phyloP scores from a whole-genome alignment of 208 protist species.

The Trypanosoma conorhini region DNA sequence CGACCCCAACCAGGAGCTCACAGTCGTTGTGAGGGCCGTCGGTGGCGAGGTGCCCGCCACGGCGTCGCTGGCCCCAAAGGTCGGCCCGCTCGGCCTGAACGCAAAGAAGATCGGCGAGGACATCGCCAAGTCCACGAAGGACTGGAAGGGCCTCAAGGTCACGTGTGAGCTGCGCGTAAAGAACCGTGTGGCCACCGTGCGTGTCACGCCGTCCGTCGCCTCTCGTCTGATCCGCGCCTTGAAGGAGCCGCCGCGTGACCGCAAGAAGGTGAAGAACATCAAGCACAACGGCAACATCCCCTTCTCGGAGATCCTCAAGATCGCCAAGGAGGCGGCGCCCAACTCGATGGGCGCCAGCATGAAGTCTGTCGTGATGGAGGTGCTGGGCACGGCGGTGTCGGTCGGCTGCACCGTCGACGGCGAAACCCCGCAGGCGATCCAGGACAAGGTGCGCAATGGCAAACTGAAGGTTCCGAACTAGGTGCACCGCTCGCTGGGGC shows the following conservation, averaged over 20 bases:
- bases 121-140: constrained; percentile 98
- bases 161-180: constrained; percentile 98
- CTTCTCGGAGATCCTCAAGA: constrained; percentile 97
- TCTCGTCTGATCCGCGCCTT: constrained; percentile 98
- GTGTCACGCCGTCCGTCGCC: constrained; percentile 97
- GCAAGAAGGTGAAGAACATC: constrained; percentile 99
- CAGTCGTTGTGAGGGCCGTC: constrained; percentile 96
- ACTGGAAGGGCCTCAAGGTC: constrained; percentile 99
- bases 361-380: constrained; percentile 97
- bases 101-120: constrained; percentile 99
- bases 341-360: constrained; percentile 96
- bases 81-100: constrained; percentile 99
- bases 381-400: constrained; percentile 98
- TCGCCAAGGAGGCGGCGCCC: constrained; percentile 95
- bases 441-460: constrained; percentile 94
- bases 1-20: constrained; percentile 96
- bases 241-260: constrained; percentile 99
- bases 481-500: constrained; percentile 6
- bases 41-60: constrained; percentile 98
- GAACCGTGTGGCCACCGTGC: constrained; percentile 98
- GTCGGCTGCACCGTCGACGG: constrained; percentile 99
- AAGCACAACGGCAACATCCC: constrained; percentile 99
- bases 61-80: constrained; percentile 98
- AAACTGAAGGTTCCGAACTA: constrained; percentile 90
- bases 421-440: constrained; percentile 92